phyloP scores from a whole-genome alignment of 1,284 basidiomycete species.

The Ustilago hordei region DNA sequence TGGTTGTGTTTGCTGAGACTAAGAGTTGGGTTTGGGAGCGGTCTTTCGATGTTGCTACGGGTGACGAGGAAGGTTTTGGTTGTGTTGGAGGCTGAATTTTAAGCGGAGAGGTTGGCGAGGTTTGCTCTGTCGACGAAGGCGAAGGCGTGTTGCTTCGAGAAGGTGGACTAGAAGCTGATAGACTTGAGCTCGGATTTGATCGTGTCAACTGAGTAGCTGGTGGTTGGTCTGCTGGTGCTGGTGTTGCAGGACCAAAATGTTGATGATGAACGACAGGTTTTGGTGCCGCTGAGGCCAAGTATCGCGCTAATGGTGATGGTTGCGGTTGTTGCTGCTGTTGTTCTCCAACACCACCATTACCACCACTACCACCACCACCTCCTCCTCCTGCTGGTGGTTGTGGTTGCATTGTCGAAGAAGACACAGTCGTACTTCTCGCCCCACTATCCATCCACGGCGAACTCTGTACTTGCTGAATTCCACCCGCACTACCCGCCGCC shows the following conservation, averaged over 20 bases:
- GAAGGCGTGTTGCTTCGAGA: not conserved
- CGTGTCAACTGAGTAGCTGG: not conserved
- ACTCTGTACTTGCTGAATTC: not conserved
- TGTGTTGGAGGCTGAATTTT: not conserved
- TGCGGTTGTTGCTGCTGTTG: conserved; percentile 3
- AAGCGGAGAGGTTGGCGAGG: not conserved
- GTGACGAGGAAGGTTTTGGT: not conserved
- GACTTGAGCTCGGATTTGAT: not conserved
- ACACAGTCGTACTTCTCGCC: not conserved
- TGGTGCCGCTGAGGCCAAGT: not conserved
- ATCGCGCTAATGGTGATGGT: not conserved
- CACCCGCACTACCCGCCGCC: not conserved
- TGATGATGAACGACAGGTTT: not conserved
- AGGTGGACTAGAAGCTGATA: not conserved
- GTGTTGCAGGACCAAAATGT: not conserved
- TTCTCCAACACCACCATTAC: not conserved
- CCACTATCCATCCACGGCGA: conserved; percentile 18
- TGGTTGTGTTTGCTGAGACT: not conserved
- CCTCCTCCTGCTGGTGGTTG: not conserved
- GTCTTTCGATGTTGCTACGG: not conserved
- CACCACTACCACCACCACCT: not conserved
- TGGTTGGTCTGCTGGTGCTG: conserved; percentile 1
- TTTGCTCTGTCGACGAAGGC: not conserved
- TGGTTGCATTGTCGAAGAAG: not conserved
- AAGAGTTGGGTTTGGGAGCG: not conserved